These are phyloP conservation scores for Malus sylvestris DNA, from an alignment of 306 rosid species.

Conservation along the genomic window DNA sequence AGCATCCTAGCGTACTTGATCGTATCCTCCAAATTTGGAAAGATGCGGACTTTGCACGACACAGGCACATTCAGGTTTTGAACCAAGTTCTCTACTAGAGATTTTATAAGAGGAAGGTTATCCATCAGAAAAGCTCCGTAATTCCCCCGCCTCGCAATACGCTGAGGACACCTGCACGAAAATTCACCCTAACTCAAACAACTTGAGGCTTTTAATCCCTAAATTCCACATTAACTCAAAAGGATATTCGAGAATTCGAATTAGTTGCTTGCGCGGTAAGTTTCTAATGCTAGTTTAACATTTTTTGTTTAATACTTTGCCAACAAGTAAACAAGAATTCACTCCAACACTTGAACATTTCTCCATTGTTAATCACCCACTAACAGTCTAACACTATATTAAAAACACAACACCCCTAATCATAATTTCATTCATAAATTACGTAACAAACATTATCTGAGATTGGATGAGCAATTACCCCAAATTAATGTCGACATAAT, in stretches of 20 bases:
- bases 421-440: not conserved
- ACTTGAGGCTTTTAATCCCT: not conserved
- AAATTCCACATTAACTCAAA: not conserved
- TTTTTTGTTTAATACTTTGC: too few relatives aligned
- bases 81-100: constrained; percentile 75
- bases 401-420: not conserved
- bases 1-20: constrained; percentile 80
- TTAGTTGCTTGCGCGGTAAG: not conserved
- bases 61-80: constrained; percentile 77
- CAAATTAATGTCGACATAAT: constrained; percentile 89
- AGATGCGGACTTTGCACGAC: constrained; percentile 87
- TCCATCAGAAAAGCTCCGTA: constrained; percentile 98
- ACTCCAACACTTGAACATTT: not conserved
- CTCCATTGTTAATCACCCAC: not conserved
- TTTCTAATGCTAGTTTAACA: not conserved
- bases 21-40: constrained; percentile 77
- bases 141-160: constrained; percentile 79
- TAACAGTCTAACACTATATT: not conserved
- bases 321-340: not conserved
- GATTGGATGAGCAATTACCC: constrained; percentile 42
- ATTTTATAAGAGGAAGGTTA: constrained; percentile 78
- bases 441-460: not conserved
- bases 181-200: not conserved
- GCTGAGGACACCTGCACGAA: constrained; percentile 82
- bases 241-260: not conserved